A percentile compares a stretch with the other conserved stretches of the same genome.
Evolutionary conservation across 2,329 filamentous ascomycete genomes (phyloP).

Genomic region (Shiraia sp.): DNA sequence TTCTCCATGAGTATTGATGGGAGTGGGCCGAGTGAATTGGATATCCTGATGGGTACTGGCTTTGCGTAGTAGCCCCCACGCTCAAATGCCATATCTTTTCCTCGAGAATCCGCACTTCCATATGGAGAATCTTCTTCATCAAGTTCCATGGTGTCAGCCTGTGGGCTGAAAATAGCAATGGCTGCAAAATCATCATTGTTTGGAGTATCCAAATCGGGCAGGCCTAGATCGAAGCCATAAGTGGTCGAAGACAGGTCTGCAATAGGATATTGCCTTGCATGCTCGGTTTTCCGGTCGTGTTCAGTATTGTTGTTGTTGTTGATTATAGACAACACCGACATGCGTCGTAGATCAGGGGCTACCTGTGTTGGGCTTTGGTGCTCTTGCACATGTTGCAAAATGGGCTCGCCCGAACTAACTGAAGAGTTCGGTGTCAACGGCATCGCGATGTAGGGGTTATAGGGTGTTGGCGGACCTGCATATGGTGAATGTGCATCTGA

Average conservation of each 20-base stretch:
- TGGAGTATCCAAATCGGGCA: conserved; percentile 69
- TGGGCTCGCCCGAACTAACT: conserved; percentile 40
- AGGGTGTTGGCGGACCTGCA: conserved; percentile 43
- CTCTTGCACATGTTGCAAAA: conserved; percentile 20
- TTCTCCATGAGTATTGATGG: conserved; percentile 66
- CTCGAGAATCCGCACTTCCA: conserved; percentile 42
- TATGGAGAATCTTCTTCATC: conserved; percentile 42
- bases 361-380: conserved; percentile 32
- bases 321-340: conserved; percentile 69
- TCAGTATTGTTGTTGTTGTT: conserved; percentile 46
- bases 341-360: conserved; percentile 51
- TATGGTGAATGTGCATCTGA: conserved; percentile 45
- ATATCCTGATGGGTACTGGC: conserved; percentile 67
- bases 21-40: conserved; percentile 60
- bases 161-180: conserved; percentile 53
- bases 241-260: conserved; percentile 46
- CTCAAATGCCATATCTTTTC: conserved; percentile 58
- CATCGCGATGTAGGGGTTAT: conserved; percentile 49
- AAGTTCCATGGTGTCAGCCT: conserved; percentile 30
- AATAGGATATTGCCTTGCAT: conserved; percentile 35
- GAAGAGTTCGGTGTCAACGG: conserved; percentile 51
- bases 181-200: conserved; percentile 72
- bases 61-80: conserved; percentile 70
- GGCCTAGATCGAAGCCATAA: conserved; percentile 74
- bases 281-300: conserved; percentile 50